Conservation (phyloP, 1,139 yeast genomes). For the Saccharomyces hybrid region DNA sequence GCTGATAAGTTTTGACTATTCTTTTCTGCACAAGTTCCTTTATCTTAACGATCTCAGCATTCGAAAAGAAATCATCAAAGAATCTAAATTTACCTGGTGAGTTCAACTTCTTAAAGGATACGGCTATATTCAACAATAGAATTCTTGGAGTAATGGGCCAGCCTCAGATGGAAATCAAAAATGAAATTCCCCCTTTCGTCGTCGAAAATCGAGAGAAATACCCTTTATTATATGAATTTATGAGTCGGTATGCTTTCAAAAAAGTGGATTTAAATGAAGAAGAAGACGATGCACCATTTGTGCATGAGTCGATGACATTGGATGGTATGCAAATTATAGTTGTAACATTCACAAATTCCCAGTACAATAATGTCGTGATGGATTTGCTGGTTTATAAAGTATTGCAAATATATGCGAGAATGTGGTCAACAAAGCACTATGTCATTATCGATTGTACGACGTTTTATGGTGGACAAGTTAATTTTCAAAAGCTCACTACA, state of each 20-base stretch:
- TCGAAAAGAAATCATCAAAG: slow-evolving; percentile 36
- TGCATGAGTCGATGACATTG: slow-evolving; percentile 56
- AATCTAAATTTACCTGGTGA: slow-evolving; percentile 22
- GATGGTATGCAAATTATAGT: slow-evolving; percentile 70
- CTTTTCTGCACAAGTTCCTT: slow-evolving; percentile 58
- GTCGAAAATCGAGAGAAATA: slow-evolving; percentile 44
- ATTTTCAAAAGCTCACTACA: slow-evolving; percentile 25
- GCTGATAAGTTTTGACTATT: slow-evolving; percentile 36
- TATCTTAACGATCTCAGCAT: slow-evolving; percentile 55
- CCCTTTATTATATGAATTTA: slow-evolving; percentile 60
- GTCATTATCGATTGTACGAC: slow-evolving; percentile 66
- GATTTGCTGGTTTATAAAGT: slow-evolving; percentile 57
- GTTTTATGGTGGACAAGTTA: slow-evolving; percentile 32
- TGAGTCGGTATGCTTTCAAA: slow-evolving; percentile 57
- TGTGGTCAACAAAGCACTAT: slow-evolving; percentile 65
- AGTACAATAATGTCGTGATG: slow-evolving; percentile 40
- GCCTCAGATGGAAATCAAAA: slow-evolving; percentile 40
- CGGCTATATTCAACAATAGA: slow-evolving; percentile 27
- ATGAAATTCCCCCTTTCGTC: slow-evolving; percentile 48
- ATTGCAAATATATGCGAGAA: slow-evolving; percentile 59
- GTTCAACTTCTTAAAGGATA: slow-evolving; percentile 21
- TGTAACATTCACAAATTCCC: slow-evolving; percentile 41
- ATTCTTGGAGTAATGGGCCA: slow-evolving; percentile 36
- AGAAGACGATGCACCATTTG: slow-evolving; percentile 37
- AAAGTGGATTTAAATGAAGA: slow-evolving; percentile 37